Conservation (phyloP, 208 protist genomes). For the Strigomonas galati region DNA sequence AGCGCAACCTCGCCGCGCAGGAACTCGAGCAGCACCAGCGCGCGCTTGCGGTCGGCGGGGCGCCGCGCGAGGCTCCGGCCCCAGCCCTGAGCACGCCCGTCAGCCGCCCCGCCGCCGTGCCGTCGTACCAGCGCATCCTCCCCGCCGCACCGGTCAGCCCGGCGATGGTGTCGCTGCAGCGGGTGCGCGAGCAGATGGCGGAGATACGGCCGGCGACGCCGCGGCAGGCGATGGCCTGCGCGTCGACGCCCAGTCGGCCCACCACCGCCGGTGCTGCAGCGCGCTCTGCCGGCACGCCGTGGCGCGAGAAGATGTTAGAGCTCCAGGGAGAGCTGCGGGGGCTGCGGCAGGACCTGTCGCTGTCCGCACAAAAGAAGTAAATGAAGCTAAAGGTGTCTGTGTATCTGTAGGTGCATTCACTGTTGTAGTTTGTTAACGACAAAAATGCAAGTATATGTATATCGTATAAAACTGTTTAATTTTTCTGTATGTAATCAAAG, state of each 20-base stretch:
- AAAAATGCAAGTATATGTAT: too few relatives aligned
- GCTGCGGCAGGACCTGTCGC: conserved; percentile 38
- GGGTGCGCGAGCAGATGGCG: conserved; percentile 49
- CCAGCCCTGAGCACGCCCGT: neutral
- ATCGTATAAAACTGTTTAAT: neutral
- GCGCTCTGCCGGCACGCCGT: conserved; percentile 18
- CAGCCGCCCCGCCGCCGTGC: neutral
- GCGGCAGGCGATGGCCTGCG: neutral
- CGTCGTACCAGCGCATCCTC: conserved; percentile 35
- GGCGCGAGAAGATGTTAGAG: conserved; percentile 43
- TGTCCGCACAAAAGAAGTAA: neutral
- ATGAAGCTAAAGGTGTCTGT: too few relatives aligned
- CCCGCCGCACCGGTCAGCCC: conserved; percentile 31
- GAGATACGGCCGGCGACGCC: conserved; percentile 33
- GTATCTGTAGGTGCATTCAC: too few relatives aligned
- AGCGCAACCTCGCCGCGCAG: conserved; percentile 3
- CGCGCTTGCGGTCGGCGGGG: neutral
- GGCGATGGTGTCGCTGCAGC: conserved; percentile 37
- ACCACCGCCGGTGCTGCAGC: neutral
- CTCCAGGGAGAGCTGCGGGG: conserved; percentile 50
- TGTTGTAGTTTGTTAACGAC: too few relatives aligned
- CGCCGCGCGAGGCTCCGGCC: neutral
- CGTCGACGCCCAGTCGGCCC: neutral
- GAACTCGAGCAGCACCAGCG: neutral
- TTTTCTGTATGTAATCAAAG: neutral